Evolutionary conservation across 805 yeast genomes (phyloP), one percentile per base, ranked within the genome.

Genomic region (Wickerhamomyces subpelliculosus): DNA sequence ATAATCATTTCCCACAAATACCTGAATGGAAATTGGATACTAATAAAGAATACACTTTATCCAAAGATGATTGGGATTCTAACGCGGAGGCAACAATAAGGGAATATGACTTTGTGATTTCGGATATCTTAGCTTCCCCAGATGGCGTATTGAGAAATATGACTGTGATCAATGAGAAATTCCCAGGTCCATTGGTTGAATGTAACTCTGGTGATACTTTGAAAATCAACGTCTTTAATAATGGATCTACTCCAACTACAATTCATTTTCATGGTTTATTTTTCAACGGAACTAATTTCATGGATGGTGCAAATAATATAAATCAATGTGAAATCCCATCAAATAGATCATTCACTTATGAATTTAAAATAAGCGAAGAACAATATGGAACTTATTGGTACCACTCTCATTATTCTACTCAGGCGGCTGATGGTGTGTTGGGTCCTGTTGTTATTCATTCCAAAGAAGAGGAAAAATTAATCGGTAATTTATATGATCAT

Each of bases 311-410:
- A 1, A 58, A 69, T 0, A 72, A 68, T 3, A 58, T 73, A 27
- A 68, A 75, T 8, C 79, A 75, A 44, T 66, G 73, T 37, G 70
- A 73, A 2, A 69, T 75, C 22, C 55, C 57, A 9, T 64, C 69
- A 9, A 39, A 46, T 9, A 71, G 71, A 1, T 39, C 54, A 5
- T 73, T 64, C 51, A 57, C 62, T 2, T 71, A 75, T 47, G 49
- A 54, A 27, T 72, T 73, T 43, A 62, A 59, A 19, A 45, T 62
- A 8, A 60, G 56, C 32, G 52, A 54, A 12, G 42, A 45, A 4
- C 75, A 70, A 39, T 59, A 62, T 39, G 81, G 81, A 0, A 69
- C 77, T 0, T 68, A 62, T 39, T 75, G 80, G 80, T 75, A 73
- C 52, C 81, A 75, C 46, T 66, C 78, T 3, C 80, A 75, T 42